These are phyloP conservation scores for Eudorina sp. DNA, from an alignment of 139 green algal genomes.

Conservation along the genomic window DNA sequence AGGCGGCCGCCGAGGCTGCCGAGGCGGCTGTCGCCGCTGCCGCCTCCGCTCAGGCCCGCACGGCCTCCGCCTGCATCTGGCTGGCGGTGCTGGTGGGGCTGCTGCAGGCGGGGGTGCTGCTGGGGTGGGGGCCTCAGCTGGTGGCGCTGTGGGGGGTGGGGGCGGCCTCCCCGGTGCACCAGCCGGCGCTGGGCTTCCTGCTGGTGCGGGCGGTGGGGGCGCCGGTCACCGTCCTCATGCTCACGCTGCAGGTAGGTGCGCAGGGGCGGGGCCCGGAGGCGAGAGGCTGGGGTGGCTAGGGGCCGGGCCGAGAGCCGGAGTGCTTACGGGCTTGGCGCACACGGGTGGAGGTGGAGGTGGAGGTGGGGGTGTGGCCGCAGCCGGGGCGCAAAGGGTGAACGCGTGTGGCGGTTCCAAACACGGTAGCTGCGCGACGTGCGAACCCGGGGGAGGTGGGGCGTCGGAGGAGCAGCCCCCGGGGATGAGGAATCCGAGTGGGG, in stretches of 20 bases:
- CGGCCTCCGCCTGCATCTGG: constrained; percentile 50
- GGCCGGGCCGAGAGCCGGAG: no score
- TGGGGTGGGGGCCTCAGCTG: constrained; percentile 43
- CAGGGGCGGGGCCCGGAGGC: not conserved
- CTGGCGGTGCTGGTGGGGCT: constrained; percentile 50
- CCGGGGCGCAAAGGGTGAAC: no score
- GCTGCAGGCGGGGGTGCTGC: constrained; percentile 68
- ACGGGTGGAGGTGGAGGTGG: no score
- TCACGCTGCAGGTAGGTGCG: constrained; percentile 75
- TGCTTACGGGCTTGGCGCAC: no score
- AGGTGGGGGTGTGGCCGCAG: no score
- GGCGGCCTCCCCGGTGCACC: constrained; percentile 39
- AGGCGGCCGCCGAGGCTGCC: not conserved
- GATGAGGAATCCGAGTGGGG: no score
- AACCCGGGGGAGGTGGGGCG: no score
- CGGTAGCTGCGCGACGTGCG: no score
- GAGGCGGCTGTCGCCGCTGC: not conserved
- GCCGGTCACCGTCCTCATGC: constrained; percentile 72
- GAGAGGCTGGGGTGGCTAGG: not conserved
- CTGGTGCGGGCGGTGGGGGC: constrained; percentile 70
- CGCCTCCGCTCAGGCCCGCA: not conserved
- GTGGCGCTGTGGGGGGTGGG: constrained; percentile 63
- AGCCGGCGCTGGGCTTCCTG: constrained; percentile 62
- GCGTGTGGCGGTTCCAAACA: no score
- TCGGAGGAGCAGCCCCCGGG: no score